phyloP scores from a whole-genome alignment of 129 eudicot species.

The sunflower (Helianthus annuus) region DNA sequence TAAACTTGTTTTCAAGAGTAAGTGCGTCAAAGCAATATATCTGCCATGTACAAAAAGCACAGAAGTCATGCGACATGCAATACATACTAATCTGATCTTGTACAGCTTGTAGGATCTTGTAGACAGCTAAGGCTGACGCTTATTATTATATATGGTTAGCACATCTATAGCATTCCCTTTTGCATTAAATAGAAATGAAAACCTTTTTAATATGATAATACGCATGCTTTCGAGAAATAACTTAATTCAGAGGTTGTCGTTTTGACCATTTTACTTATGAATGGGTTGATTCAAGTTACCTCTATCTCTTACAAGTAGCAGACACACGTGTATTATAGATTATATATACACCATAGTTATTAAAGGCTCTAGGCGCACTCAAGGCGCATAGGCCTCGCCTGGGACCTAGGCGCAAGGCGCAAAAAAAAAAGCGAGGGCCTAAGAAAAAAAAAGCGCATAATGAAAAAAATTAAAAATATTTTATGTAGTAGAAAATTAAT shows the following conservation, averaged over 20 bases:
- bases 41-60: conserved; percentile 50
- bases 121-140: conserved; percentile 4
- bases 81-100: conserved; percentile 15
- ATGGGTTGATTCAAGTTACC: background rate
- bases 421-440: too few species aligned
- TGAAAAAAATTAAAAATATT: too few species aligned
- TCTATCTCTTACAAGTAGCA: background rate
- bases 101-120: background rate
- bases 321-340: background rate
- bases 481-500: too few species aligned
- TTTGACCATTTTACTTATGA: background rate
- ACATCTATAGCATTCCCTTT: background rate
- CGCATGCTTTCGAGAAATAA: conserved; percentile 4
- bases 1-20: conserved; percentile 87
- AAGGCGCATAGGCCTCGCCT: too few species aligned
- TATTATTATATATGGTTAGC: background rate
- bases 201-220: conserved; percentile 4
- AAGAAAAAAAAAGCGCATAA: too few species aligned
- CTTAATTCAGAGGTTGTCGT: conserved; percentile 2
- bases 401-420: too few species aligned
- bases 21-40: conserved; percentile 89
- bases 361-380: too few species aligned
- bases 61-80: conserved; percentile 14
- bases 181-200: background rate
- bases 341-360: too few species aligned